Conservation (phyloP, 129 eudicot genomes). For the Flaveria robusta region DNA sequence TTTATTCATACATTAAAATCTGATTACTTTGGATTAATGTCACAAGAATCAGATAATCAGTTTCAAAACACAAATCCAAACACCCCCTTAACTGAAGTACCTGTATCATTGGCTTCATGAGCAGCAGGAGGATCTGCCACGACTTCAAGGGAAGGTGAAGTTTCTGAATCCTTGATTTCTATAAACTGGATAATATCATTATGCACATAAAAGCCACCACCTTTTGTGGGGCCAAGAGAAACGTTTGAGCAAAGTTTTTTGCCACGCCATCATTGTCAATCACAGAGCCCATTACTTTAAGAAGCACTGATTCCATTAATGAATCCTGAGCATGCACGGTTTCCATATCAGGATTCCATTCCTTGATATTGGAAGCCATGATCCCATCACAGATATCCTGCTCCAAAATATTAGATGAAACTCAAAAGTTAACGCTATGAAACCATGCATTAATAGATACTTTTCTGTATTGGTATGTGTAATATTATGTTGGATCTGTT, state of each 20-base stretch:
- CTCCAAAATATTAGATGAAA: slow-evolving; percentile 20
- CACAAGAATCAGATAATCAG: not conserved
- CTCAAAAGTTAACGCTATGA: not conserved
- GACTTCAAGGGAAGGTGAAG: slow-evolving; percentile 16
- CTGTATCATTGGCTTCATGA: slow-evolving; percentile 22
- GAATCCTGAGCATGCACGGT: slow-evolving; percentile 46
- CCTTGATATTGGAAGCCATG: slow-evolving; percentile 25
- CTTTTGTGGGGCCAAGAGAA: slow-evolving; percentile 45
- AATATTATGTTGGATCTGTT: not conserved
- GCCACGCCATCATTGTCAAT: slow-evolving; percentile 28
- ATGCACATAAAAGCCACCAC: slow-evolving; percentile 43
- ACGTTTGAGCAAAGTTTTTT: slow-evolving; percentile 39
- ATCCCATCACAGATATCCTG: slow-evolving; percentile 40
- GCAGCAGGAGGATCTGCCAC: not conserved
- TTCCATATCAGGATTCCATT: slow-evolving; percentile 34
- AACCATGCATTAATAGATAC: not conserved
- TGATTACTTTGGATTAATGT: not conserved
- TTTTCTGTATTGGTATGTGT: not conserved
- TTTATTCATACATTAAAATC: not conserved
- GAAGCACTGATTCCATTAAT: slow-evolving; percentile 31
- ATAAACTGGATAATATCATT: slow-evolving; percentile 38
- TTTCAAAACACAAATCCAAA: not conserved
- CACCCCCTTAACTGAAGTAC: slow-evolving; percentile 15
- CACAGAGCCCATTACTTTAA: slow-evolving; percentile 36
- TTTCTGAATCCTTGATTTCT: slow-evolving; percentile 9